Conservation (phyloP, 345 rosid species). For the Eucalyptus viminalis region DNA sequence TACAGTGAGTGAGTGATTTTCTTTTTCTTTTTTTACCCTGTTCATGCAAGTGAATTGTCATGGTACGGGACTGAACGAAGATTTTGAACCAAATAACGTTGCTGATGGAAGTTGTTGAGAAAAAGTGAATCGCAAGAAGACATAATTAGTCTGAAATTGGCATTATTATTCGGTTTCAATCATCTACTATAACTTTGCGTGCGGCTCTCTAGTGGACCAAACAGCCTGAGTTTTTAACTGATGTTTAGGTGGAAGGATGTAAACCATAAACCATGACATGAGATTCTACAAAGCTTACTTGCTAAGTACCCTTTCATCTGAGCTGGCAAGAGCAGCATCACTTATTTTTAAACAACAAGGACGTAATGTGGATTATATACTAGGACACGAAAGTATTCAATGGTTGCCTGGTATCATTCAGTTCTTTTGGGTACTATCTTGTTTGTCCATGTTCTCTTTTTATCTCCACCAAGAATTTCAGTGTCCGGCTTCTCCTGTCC, state of each 20-base stretch:
- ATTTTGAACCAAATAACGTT: not conserved
- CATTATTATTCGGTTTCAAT: not conserved
- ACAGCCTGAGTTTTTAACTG: not conserved
- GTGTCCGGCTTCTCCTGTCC: not conserved
- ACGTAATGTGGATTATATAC: not conserved
- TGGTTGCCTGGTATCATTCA: not conserved
- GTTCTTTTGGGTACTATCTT: not conserved
- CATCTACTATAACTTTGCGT: not conserved
- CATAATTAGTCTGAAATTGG: not conserved
- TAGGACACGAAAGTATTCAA: not conserved
- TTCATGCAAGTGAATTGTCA: not conserved
- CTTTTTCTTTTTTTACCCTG: not conserved
- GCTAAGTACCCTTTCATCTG: not conserved
- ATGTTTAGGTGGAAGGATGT: not conserved
- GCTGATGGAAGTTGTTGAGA: not conserved
- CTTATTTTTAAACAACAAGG: not conserved
- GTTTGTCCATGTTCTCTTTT: not conserved
- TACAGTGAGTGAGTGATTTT: not conserved
- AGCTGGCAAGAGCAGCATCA: not conserved
- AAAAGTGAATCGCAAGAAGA: not conserved
- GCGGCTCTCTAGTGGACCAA: not conserved
- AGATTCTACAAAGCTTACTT: not conserved
- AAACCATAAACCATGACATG: not conserved
- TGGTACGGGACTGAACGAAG: not conserved
- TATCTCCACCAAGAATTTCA: not conserved